Evolutionary conservation across 257 asterid genomes (phyloP).

Genomic region (Salvia splendens): DNA sequence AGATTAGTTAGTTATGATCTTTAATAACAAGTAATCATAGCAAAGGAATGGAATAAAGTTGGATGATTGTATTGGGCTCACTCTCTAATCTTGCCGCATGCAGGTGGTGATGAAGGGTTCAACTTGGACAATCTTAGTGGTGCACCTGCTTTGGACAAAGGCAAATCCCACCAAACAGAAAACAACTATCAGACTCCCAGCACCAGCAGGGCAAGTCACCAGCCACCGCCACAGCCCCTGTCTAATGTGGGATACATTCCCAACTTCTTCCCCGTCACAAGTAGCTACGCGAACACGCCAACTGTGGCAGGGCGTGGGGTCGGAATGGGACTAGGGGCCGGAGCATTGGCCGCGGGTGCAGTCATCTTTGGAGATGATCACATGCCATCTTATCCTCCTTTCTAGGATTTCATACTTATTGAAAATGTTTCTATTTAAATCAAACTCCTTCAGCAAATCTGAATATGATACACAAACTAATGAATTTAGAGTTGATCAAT

Average conservation of each 20-base stretch:
- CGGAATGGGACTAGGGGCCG: slow-evolving; percentile 69
- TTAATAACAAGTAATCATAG: too few species aligned
- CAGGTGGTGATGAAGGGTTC: slow-evolving; percentile 55
- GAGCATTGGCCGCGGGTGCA: slow-evolving; percentile 85
- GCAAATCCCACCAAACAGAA: slow-evolving; percentile 36
- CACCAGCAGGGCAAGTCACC: too few species aligned
- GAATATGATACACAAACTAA: not conserved
- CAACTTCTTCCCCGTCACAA: slow-evolving; percentile 46
- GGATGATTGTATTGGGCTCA: too few species aligned
- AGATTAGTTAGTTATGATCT: too few species aligned
- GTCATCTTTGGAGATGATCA: slow-evolving; percentile 76
- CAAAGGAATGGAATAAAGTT: too few species aligned
- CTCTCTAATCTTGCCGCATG: not conserved
- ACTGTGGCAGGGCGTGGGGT: slow-evolving; percentile 48
- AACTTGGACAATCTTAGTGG: slow-evolving; percentile 36
- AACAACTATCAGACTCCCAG: slow-evolving; percentile 38
- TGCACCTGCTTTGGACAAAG: slow-evolving; percentile 33
- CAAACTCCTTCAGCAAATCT: not conserved
- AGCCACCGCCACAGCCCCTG: slow-evolving; percentile 47
- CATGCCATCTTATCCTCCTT: slow-evolving; percentile 58
- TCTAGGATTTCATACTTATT: slow-evolving; percentile 31
- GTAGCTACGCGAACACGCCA: slow-evolving; percentile 55
- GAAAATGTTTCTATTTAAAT: not conserved
- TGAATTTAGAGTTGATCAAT: slow-evolving; percentile 1
- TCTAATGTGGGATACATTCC: slow-evolving; percentile 61